Conservation (phyloP, 805 yeast species). For the Hanseniaspora jakobsenii region DNA sequence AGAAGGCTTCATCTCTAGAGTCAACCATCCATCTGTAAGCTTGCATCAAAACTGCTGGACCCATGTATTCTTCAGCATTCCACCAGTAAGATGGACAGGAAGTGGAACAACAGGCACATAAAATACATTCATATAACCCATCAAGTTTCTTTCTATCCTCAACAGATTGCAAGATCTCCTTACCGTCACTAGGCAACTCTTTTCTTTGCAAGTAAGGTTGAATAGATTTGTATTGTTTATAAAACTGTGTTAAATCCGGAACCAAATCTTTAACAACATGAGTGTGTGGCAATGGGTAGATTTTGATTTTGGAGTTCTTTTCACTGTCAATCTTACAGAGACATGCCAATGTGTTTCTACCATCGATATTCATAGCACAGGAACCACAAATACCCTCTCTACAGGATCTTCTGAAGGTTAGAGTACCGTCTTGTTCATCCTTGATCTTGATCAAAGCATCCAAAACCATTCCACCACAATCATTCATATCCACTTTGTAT, state of each 20-base stretch:
- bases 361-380: conserved; percentile 99
- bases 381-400: conserved; percentile 99
- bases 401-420: conserved; percentile 95
- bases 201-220: conserved; percentile 88
- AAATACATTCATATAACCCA: conserved; percentile 92
- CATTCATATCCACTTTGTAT: conserved; percentile 73
- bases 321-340: conserved; percentile 85
- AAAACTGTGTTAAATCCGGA: conserved; percentile 94
- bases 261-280: conserved; percentile 93
- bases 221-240: conserved; percentile 95
- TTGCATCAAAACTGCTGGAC: conserved; percentile 98
- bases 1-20: conserved; percentile 86
- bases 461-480: conserved; percentile 95
- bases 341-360: conserved; percentile 93
- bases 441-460: conserved; percentile 91
- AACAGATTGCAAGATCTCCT: conserved; percentile 80
- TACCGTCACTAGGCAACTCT: conserved; percentile 72
- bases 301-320: conserved; percentile 59
- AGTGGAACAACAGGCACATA: conserved; percentile 98
- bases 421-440: conserved; percentile 90
- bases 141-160: conserved; percentile 93
- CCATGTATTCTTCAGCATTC: conserved; percentile 97
- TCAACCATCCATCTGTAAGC: conserved; percentile 98
- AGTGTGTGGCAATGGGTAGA: conserved; percentile 97
- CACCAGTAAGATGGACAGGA: conserved; percentile 99